Conservation (phyloP, 1,284 basidiomycete species). For the Anthracocystis setariae region DNA sequence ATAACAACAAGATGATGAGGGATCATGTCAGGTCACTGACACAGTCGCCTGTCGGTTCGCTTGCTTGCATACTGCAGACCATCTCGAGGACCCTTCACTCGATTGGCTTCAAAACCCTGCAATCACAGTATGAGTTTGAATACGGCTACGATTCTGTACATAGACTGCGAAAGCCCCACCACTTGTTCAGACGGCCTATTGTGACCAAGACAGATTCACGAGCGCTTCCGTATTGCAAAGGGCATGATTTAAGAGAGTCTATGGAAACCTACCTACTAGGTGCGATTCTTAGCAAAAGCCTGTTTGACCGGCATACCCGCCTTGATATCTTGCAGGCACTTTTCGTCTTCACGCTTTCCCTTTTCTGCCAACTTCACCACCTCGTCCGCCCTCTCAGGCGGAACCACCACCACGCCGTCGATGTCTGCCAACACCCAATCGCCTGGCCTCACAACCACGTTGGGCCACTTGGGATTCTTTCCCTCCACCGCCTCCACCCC, state of each 20-base stretch:
- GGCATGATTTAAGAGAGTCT: no score
- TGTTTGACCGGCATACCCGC: constrained; percentile 79
- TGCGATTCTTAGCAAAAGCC: constrained; percentile 81
- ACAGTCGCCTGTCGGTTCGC: no score
- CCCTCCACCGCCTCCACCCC: constrained; percentile 11
- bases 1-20: not conserved
- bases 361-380: constrained; percentile 75
- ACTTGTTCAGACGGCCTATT: no score
- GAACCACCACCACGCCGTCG: constrained; percentile 89
- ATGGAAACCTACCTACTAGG: constrained; percentile 69
- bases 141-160: not conserved
- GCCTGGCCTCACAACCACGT: constrained; percentile 77
- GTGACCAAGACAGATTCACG: no score
- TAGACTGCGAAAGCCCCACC: not conserved
- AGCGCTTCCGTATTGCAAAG: no score
- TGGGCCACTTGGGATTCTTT: constrained; percentile 63
- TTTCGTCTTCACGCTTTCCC: constrained; percentile 77
- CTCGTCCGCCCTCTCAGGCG: constrained; percentile 72
- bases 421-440: constrained; percentile 87
- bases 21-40: not conserved
- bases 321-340: constrained; percentile 80
- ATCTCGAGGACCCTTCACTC: constrained; percentile 39
- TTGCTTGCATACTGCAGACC: constrained; percentile 24
- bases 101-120: constrained; percentile 43
- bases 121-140: constrained; percentile 19